A percentile compares a stretch with the other conserved stretches of the same genome.
Conservation (phyloP, 2,329 filamentous ascomycete species). For the Ceratocystis ficicola region DNA sequence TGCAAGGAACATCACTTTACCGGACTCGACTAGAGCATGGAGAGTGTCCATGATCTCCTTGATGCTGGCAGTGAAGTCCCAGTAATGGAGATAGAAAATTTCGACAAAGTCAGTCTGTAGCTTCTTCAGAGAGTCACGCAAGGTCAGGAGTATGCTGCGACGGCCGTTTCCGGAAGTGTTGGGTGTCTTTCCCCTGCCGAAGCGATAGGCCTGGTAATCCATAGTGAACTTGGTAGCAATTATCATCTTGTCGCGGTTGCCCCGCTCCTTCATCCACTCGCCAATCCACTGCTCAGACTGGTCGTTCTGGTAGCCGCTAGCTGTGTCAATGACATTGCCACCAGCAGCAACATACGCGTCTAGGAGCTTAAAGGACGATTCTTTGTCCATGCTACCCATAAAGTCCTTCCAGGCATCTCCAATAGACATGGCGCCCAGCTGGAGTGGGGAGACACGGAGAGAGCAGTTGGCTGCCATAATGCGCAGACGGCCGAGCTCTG, state of each 20-base stretch:
- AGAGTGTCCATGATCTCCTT: slow-evolving; percentile 35
- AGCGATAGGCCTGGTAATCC: slow-evolving; percentile 33
- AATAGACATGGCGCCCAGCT: slow-evolving; percentile 43
- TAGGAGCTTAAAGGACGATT: slow-evolving; percentile 43
- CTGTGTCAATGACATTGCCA: slow-evolving; percentile 58
- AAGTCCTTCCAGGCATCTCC: slow-evolving; percentile 35
- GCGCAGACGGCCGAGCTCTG: slow-evolving; percentile 42
- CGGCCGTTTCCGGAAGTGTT: slow-evolving; percentile 37
- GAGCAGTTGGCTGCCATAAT: slow-evolving; percentile 40
- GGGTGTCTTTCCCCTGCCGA: slow-evolving; percentile 31
- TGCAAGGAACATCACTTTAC: slow-evolving; percentile 35
- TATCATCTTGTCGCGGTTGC: slow-evolving; percentile 42
- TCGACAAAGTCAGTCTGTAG: slow-evolving; percentile 37
- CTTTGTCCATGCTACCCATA: slow-evolving; percentile 45
- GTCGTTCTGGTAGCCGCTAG: slow-evolving; percentile 46
- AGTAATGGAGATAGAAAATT: slow-evolving; percentile 36
- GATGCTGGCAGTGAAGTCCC: slow-evolving; percentile 34
- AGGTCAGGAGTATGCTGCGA: slow-evolving; percentile 33
- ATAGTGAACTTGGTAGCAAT: slow-evolving; percentile 46
- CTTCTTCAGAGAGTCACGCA: slow-evolving; percentile 35
- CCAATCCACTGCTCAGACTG: slow-evolving; percentile 47
- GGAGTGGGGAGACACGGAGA: slow-evolving; percentile 42
- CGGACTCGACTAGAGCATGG: slow-evolving; percentile 33
- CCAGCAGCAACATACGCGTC: slow-evolving; percentile 45
- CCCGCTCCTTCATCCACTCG: slow-evolving; percentile 41